These are phyloP conservation scores for Aspergillus caelatus DNA, from an alignment of 2,329 filamentous ascomycete genomes.

Conservation along the genomic window DNA sequence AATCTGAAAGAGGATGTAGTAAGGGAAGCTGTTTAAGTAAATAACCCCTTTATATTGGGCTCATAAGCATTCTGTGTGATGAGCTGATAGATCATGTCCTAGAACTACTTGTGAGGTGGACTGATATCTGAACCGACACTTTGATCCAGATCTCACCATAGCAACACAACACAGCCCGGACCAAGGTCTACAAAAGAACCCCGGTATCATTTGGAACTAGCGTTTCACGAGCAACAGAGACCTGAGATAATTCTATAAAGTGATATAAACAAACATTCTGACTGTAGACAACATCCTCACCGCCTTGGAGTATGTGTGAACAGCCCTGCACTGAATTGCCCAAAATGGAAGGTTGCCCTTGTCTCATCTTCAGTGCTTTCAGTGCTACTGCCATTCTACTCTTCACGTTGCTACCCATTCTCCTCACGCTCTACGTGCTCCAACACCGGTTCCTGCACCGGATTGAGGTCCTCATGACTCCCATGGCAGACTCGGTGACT, in stretches of 20 bases:
- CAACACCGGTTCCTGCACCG: not conserved
- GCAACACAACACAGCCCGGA: not conserved
- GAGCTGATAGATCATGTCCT: not conserved
- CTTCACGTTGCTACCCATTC: not conserved
- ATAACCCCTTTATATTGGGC: too few species aligned
- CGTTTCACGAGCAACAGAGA: not conserved
- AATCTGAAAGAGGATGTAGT: not conserved
- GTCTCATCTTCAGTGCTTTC: not conserved
- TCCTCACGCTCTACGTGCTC: conserved; percentile 4
- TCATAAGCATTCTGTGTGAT: not conserved
- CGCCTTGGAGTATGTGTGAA: not conserved
- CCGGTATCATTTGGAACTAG: not conserved
- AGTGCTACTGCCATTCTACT: not conserved
- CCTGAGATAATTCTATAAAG: not conserved
- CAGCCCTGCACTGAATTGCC: conserved; percentile 9
- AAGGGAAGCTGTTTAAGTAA: not conserved
- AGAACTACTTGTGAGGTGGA: not conserved
- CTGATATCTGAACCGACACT: not conserved
- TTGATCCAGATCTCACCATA: not conserved
- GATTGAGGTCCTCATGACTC: not conserved
- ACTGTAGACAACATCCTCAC: not conserved
- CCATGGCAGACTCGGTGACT: not conserved
- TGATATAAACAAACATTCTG: not conserved
- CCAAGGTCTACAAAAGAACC: not conserved
- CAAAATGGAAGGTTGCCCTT: conserved; percentile 20